A percentile compares a stretch with the other conserved stretches of the same genome.
These are phyloP conservation scores for Arabidopsis thaliana DNA, from an alignment of 345 rosid genomes.

Conservation along the genomic window TAIR10.1 NC_003071.7:9776501-9777000, in stretches of 20 bases:
- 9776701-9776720: constrained; percentile 19
- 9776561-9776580: neutral
- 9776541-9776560: neutral
- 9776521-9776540: constrained; percentile 18
- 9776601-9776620: constrained; percentile 2
- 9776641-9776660: neutral
- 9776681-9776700: neutral
- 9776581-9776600: neutral
- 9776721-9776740: neutral
- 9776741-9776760: neutral
- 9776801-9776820: neutral
- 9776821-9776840: constrained; percentile 26
- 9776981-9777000: no score
- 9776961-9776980: no score
- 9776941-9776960: no score
- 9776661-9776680: constrained; percentile 17
- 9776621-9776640: constrained; percentile 20
- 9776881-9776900: neutral
- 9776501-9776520: constrained; percentile 55
- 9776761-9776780: neutral
- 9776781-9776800: constrained; percentile 3
- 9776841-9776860: constrained; percentile 17
- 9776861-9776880: constrained; percentile 20
- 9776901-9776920: neutral
- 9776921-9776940: no score